phyloP scores from a whole-genome alignment of 2,329 filamentous ascomycete species.

The Knufia petricola region DNA sequence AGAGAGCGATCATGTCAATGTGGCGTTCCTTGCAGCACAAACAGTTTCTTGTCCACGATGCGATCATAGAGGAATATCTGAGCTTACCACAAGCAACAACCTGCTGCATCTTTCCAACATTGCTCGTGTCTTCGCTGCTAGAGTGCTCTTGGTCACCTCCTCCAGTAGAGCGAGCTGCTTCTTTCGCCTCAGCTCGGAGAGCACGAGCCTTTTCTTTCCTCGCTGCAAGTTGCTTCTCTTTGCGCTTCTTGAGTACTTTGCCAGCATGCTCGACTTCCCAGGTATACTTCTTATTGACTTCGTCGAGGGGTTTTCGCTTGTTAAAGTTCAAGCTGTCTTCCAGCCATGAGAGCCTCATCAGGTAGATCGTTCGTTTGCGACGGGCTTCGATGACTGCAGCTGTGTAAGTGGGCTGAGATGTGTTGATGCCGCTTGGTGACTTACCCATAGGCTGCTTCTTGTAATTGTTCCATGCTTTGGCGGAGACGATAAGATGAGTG shows the following conservation, averaged over 20 bases:
- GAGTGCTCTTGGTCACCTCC: not conserved
- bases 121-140: not conserved
- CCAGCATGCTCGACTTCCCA: conserved; percentile 22
- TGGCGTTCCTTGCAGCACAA: not conserved
- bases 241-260: conserved; percentile 12
- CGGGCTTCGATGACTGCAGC: conserved; percentile 32
- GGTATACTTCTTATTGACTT: conserved; percentile 25
- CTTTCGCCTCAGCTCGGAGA: not conserved
- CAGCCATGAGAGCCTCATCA: conserved; percentile 41
- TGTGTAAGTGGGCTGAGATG: not conserved
- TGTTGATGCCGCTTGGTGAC: not conserved
- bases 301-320: conserved; percentile 28
- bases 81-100: conserved; percentile 5
- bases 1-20: not conserved
- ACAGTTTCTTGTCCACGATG: not conserved
- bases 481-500: conserved; percentile 64
- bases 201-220: conserved; percentile 18
- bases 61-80: not conserved
- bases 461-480: conserved; percentile 49
- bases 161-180: not conserved
- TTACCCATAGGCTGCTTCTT: conserved; percentile 31
- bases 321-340: conserved; percentile 33
- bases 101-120: not conserved
- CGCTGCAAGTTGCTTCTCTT: not conserved
- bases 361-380: conserved; percentile 29